Percentiles rank a stretch among this genome's conserved stretches.
Conservation (phyloP, 352 stramenopile species). For the Thalassiosira sp. region DNA sequence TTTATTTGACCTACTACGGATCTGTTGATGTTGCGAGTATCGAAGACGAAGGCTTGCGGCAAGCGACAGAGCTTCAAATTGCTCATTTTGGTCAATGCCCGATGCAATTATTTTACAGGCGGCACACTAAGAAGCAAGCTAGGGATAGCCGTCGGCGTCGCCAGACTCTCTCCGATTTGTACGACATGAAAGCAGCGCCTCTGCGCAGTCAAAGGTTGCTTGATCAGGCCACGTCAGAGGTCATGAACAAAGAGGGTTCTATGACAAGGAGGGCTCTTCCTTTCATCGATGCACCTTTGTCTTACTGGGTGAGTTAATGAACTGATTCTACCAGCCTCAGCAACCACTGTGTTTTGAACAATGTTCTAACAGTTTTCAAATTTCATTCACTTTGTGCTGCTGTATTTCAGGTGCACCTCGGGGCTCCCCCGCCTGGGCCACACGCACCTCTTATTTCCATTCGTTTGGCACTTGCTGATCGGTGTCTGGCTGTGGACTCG, state of each 20-base stretch:
- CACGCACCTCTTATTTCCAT: conserved; percentile 77
- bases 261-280: conserved; percentile 25
- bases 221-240: conserved; percentile 23
- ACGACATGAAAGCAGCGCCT: conserved; percentile 43
- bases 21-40: conserved; percentile 84
- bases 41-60: conserved; percentile 84
- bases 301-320: conserved; percentile 55
- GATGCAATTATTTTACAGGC: conserved; percentile 72
- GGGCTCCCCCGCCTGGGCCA: conserved; percentile 78
- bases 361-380: conserved; percentile 11
- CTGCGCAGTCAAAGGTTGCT: conserved; percentile 3
- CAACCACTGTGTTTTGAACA: background rate
- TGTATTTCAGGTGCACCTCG: conserved; percentile 71
- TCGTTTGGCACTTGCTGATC: conserved; percentile 71
- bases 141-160: conserved; percentile 27
- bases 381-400: conserved; percentile 2
- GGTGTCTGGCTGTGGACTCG: conserved; percentile 79
- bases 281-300: conserved; percentile 60
- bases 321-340: background rate
- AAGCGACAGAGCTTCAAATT: conserved; percentile 94
- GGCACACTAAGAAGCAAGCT: conserved; percentile 49
- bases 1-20: conserved; percentile 97
- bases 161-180: conserved; percentile 60
- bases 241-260: background rate
- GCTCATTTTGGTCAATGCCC: conserved; percentile 98